Evolutionary conservation across 805 yeast species (phyloP), one percentile per base, ranked within the genome.

Genomic region (Starmerella apicola): DNA sequence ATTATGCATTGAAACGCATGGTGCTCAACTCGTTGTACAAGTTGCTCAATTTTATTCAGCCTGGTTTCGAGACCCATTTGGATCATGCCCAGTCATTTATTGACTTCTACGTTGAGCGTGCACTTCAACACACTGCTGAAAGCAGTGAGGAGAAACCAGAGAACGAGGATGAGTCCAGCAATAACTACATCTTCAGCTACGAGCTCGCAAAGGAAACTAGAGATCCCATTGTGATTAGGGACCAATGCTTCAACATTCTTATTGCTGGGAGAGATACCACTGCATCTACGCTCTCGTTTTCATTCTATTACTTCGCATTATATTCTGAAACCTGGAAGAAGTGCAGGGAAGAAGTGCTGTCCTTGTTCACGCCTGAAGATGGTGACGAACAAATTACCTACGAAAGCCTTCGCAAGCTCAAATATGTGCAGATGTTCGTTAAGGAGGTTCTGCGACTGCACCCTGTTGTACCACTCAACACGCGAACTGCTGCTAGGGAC

Each of bases 191-290:
- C 10, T 67, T 69, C 51, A 60, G 67, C 48, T 57, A 63, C 40
- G 72, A 67, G 51, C 61, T 69, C 45, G 68, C 61, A 30, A 62
- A 63, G 47, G 64, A 62, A 37, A 65, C 69, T 16, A 56, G 68
- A 37, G 65, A 69, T 48, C 69, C 68, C 3, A 51, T 43, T 25
- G 60, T 63, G 18, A 58, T 69, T 41, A 58, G 71, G 32, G 71
- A 68, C 48, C 72, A 69, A 53, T 51, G 62, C 41, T 57, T 69
- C 51, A 68, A 65, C 48, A 64, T 69, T 40, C 58, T 69, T 42
- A 47, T 67, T 30, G 74, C 73, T 13, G 72, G 71, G 17, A 60
- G 73, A 47, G 72, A 68, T 47, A 69, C 73, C 22, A 69, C 74
- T 9, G 72, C 72, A 2, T 65, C 70, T 6, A 55, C 67, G 32